Conservation (phyloP, 177 flowering plant genomes). For the Vitis hybrid region DNA sequence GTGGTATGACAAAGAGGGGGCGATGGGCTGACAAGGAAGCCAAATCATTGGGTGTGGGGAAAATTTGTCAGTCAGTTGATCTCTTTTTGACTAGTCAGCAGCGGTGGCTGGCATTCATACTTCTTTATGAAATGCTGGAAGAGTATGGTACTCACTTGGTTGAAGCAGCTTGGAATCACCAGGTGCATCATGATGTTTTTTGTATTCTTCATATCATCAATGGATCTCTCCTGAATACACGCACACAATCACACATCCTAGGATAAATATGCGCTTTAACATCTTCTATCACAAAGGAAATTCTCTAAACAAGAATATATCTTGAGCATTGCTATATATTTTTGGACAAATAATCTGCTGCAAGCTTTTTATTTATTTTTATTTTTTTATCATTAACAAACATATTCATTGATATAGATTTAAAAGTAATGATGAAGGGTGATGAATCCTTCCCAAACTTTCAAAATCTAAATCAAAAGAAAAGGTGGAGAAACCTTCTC, state of each 20-base stretch:
- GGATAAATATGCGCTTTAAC: neutral
- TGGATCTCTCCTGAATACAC: neutral
- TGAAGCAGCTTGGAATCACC: constrained; percentile 98
- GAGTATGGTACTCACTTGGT: constrained; percentile 97
- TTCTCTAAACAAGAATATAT: no score
- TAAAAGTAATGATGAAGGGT: no score
- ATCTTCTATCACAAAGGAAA: no score
- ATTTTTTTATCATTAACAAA: no score
- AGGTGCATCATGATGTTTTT: constrained; percentile 44
- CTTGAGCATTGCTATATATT: no score
- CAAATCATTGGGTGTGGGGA: constrained; percentile 77
- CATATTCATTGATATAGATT: no score
- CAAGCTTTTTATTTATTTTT: no score
- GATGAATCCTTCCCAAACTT: no score
- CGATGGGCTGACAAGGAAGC: constrained; percentile 94
- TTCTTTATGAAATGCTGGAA: constrained; percentile 97
- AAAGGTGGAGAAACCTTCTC: no score
- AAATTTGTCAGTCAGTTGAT: constrained; percentile 30
- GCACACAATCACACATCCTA: neutral
- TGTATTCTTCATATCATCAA: constrained; percentile 1
- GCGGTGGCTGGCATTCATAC: constrained; percentile 84
- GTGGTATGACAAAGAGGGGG: constrained; percentile 61
- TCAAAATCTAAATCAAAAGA: no score
- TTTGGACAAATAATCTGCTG: no score
- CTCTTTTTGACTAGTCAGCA: constrained; percentile 33